phyloP scores from a whole-genome alignment of 225 moss, liverwort and hornwort species.

The Thuidium tamariscinum region DNA sequence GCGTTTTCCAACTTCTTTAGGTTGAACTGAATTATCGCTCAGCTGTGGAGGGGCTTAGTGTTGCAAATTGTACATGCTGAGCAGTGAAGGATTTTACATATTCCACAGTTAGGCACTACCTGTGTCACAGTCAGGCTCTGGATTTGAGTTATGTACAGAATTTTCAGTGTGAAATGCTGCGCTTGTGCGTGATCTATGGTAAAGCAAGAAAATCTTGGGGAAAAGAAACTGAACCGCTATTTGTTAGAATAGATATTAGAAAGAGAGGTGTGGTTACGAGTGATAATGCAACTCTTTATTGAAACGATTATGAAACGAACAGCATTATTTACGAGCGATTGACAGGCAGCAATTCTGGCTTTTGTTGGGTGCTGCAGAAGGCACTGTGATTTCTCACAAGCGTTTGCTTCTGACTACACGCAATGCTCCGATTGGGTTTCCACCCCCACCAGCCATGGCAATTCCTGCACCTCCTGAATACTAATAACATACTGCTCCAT shows the following conservation, averaged over 20 bases:
- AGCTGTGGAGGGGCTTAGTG: background rate
- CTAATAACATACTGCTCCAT: background rate
- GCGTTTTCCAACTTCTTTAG: background rate
- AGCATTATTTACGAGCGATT: background rate
- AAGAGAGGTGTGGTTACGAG: background rate
- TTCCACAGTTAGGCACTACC: background rate
- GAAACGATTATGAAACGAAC: background rate
- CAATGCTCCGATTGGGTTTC: constrained; percentile 16
- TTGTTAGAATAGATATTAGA: background rate
- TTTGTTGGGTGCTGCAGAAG: background rate
- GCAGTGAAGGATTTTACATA: background rate
- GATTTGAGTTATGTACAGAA: background rate
- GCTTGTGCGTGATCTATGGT: background rate
- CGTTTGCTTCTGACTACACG: constrained; percentile 3
- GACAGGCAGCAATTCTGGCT: background rate
- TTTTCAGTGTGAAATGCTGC: background rate
- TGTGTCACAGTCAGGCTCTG: background rate
- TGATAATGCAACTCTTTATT: background rate
- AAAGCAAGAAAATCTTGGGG: background rate
- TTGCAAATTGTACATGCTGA: background rate
- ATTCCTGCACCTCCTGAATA: background rate
- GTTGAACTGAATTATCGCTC: background rate
- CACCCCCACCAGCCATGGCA: constrained; percentile 22
- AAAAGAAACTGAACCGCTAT: background rate
- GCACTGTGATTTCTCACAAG: background rate